Percentiles rank a stretch among this genome's conserved stretches.
Evolutionary conservation across 2,329 filamentous ascomycete genomes (phyloP).

Genomic region (Aspergillus nomiae): DNA sequence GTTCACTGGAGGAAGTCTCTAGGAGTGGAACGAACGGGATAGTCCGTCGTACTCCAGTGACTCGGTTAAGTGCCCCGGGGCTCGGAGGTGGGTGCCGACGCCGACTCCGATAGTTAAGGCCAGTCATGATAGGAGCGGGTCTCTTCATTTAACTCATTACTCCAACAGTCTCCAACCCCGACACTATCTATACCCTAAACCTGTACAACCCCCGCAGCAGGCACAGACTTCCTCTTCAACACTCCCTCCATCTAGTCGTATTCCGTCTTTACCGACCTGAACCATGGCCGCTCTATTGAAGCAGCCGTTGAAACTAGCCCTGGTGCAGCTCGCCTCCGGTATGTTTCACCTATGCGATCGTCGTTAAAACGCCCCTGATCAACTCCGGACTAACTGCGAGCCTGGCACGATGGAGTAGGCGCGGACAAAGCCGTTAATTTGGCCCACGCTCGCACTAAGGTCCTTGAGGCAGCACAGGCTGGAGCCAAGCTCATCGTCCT

Average conservation of each 20-base stretch:
- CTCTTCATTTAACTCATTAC: background rate
- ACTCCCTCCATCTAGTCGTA: background rate
- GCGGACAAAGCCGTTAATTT: slow-evolving; percentile 87
- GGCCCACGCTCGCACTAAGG: slow-evolving; percentile 74
- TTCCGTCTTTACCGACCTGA: background rate
- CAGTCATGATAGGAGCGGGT: background rate
- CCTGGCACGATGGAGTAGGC: slow-evolving; percentile 44
- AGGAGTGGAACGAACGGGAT: background rate
- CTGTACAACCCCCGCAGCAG: background rate
- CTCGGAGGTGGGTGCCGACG: background rate
- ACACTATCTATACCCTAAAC: slow-evolving; percentile 3
- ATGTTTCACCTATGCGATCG: slow-evolving; percentile 7
- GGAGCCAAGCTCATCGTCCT: slow-evolving; percentile 88
- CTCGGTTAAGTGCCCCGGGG: background rate
- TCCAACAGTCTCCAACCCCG: slow-evolving; percentile 6
- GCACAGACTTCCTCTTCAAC: slow-evolving; percentile 3
- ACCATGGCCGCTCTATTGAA: slow-evolving; percentile 64
- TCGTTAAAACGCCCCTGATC: background rate
- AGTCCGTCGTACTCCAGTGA: background rate
- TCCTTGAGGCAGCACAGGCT: slow-evolving; percentile 72
- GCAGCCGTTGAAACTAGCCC: slow-evolving; percentile 75
- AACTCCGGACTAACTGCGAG: slow-evolving; percentile 7
- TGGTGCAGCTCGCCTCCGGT: slow-evolving; percentile 79
- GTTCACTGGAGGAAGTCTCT: background rate
- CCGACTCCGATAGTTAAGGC: background rate